These are phyloP conservation scores for Russula abietina DNA, from an alignment of 768 basidiomycete genomes.

Conservation along the genomic window DNA sequence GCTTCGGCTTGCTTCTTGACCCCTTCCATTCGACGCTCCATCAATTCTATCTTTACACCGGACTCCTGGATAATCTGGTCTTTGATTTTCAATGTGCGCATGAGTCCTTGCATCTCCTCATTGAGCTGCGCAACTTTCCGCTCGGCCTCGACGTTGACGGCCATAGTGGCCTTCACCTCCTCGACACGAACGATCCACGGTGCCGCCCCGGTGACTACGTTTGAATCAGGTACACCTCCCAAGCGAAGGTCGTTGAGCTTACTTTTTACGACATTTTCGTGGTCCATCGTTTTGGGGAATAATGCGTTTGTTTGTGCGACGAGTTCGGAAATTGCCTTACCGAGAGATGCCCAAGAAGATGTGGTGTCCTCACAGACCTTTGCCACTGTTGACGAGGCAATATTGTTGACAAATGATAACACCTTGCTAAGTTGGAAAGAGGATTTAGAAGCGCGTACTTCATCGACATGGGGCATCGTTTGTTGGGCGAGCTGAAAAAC, in stretches of 20 bases:
- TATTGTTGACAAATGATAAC: slow-evolving; percentile 65
- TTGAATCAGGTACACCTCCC: background rate
- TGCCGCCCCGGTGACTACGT: slow-evolving; percentile 59
- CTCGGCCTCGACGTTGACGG: slow-evolving; percentile 89
- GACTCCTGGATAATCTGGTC: slow-evolving; percentile 89
- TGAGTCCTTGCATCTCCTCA: slow-evolving; percentile 85
- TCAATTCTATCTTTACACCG: slow-evolving; percentile 86
- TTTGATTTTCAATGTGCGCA: slow-evolving; percentile 76
- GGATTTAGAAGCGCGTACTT: slow-evolving; percentile 70
- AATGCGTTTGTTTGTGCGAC: slow-evolving; percentile 65
- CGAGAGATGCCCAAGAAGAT: slow-evolving; percentile 74
- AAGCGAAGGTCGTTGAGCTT: slow-evolving; percentile 28
- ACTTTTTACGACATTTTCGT: slow-evolving; percentile 78
- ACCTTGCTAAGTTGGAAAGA: slow-evolving; percentile 72
- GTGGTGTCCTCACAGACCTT: slow-evolving; percentile 60
- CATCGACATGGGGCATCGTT: slow-evolving; percentile 79
- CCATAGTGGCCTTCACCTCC: slow-evolving; percentile 75
- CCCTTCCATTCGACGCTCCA: slow-evolving; percentile 89
- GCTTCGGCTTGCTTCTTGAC: slow-evolving; percentile 86
- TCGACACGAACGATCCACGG: slow-evolving; percentile 84
- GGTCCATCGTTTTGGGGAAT: slow-evolving; percentile 64
- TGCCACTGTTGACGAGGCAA: slow-evolving; percentile 61
- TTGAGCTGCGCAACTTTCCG: slow-evolving; percentile 77
- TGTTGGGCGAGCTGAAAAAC: slow-evolving; percentile 74
- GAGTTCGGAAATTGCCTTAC: slow-evolving; percentile 61